phyloP scores from a whole-genome alignment of 768 basidiomycete genomes.

The Rhizopogon vesiculosus region DNA sequence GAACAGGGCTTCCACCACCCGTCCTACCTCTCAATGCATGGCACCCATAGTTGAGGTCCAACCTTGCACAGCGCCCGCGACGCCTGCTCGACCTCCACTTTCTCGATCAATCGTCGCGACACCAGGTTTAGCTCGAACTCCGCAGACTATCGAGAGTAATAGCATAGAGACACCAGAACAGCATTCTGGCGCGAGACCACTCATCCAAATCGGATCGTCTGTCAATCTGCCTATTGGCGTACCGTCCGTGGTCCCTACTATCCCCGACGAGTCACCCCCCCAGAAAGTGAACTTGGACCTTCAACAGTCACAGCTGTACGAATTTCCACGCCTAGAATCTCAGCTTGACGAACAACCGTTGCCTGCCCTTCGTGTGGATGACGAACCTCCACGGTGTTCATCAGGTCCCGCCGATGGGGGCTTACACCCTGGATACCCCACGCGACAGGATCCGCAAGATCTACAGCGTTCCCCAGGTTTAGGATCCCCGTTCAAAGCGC shows the following conservation, averaged over 20 bases:
- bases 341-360: neutral
- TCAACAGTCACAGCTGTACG: neutral
- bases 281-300: neutral
- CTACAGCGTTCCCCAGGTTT: neutral
- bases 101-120: no score
- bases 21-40: neutral
- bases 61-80: neutral
- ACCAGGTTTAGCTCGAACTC: neutral
- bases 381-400: no score
- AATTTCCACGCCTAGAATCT: neutral
- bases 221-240: no score
- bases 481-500: neutral
- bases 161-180: neutral
- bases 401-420: neutral
- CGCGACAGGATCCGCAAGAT: neutral
- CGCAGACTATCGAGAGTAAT: neutral
- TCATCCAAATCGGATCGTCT: neutral
- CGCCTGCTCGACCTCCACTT: neutral
- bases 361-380: neutral
- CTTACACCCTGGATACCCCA: no score
- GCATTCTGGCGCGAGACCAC: neutral
- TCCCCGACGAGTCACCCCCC: neutral
- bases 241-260: neutral
- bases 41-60: neutral
- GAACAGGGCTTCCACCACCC: neutral